Evolutionary conservation across 2,329 filamentous ascomycete species (phyloP), one percentile per base, ranked within the genome.

Genomic region (Venturia effusa): DNA sequence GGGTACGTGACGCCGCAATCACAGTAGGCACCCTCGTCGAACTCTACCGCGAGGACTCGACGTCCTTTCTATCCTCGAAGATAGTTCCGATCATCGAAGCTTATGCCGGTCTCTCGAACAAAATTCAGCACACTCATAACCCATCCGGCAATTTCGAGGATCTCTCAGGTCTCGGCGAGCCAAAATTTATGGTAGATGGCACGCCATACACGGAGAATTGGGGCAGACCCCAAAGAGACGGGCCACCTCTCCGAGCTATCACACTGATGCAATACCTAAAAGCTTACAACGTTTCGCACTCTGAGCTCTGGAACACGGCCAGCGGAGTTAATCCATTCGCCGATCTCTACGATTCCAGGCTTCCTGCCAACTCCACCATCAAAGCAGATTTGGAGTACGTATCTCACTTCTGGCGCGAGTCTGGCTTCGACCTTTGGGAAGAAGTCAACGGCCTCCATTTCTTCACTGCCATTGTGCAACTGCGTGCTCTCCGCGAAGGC

Each of bases 351-450:
- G 67, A 74, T n/a, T 66, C 72, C 3, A 67, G 68, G 30, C 67
- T 76, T 68, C 69, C 74, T 30, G 70, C 74, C 40, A 67, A 73
- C 65, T 74, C 74, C 69, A 68, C 76, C 40, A 77, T 79, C 65
- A 78, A 79, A 66, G 75, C 76, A 0, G 77, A 79, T 66, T 67
- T 79, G 15, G 77, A 79, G 61, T 79, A 79, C 64, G 72, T 77
- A 4, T 72, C 73, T 19, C 73, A 75, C 45, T 73, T 70, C 67
- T 79, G 77, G 77, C 74, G 74, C 34, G 68, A 74, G 34, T 71
- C 70, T 6, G 71, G 75, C 6, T 79, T 79, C 62, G 77, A 79
- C 65, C 69, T 78, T 1, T 79, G 77, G 77, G 77, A 79, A 63
- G 77, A 79, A 67, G 73, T 77, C n/a, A 69, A 74, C 41, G 77